A percentile compares a stretch with the other conserved stretches of the same genome.
Conservation (phyloP, 805 yeast genomes). For the Ogataea corticis region DNA sequence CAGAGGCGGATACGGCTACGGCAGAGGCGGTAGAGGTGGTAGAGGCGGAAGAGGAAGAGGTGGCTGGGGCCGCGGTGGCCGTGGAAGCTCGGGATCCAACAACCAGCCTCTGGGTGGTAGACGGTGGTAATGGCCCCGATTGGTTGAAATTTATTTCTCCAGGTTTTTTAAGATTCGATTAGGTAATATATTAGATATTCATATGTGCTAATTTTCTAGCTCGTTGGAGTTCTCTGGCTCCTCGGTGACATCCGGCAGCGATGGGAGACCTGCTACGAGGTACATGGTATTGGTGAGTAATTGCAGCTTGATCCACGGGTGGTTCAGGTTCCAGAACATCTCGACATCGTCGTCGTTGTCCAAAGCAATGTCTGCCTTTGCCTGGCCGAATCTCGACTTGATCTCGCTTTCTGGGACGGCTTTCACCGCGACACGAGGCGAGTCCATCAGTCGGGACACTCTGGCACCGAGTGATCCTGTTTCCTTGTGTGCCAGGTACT, state of each 20-base stretch:
- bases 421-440: conserved; percentile 1
- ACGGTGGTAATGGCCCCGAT: conserved; percentile 5
- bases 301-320: conserved; percentile 21
- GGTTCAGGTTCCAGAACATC: conserved; percentile 20
- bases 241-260: conserved; percentile 7
- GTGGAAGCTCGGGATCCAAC: conserved; percentile 45
- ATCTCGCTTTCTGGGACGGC: conserved; percentile 19
- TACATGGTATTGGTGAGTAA: conserved; percentile 21
- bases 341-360: conserved; percentile 13
- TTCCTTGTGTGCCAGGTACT: conserved; percentile 2
- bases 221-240: conserved; percentile 1
- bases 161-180: background rate
- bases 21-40: conserved; percentile 55
- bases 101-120: conserved; percentile 47
- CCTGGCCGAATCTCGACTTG: conserved; percentile 12
- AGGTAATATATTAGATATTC: background rate
- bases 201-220: background rate
- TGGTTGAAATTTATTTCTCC: background rate
- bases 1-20: conserved; percentile 57
- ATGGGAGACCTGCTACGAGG: conserved; percentile 18
- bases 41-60: conserved; percentile 52
- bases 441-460: conserved; percentile 11
- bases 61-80: conserved; percentile 38
- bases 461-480: conserved; percentile 7
- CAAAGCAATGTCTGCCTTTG: conserved; percentile 13